Evolutionary conservation across 2,329 filamentous ascomycete species (phyloP), one percentile per base, ranked within the genome.

Genomic region (Hypoxylon sp.): DNA sequence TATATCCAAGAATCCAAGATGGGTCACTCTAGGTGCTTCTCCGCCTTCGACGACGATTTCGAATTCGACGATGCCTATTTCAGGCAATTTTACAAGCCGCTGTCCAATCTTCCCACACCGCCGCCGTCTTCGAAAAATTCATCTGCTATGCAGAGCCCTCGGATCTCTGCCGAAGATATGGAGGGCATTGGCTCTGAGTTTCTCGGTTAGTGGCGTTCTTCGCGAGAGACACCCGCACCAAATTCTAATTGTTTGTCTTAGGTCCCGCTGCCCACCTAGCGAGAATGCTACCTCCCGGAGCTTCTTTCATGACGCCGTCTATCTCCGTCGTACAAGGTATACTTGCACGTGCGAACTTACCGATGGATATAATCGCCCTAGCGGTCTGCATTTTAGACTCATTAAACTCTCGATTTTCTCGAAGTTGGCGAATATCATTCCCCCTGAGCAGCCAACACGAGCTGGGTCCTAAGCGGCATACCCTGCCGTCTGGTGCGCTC

Each of bases 371-470:
- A 23, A 82, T 91, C 50, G 89, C 89, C 48, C 81, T 91, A 38
- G 89, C 88, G 36, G 88, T 89, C 41, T 90, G 88, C 81, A 87
- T 91, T 53, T 83, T 91, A 71, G 89, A 91, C 75, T 89, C 88
- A 43, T 82, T 91, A 68, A 85, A 87, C 77, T 83, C 84, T 51
- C 86, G 85, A 65, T 91, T 91, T 76, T 86, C 88, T 50, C 84
- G 87, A 34, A 83, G 80, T 63, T 91, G 89, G 89, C 86, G 89
- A 21, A 81, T 87, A 61, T 82, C 83, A 2, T 89, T 87, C 71
- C 88, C 89, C 0, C 79, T 89, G 17, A 73, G 74, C 23, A 68
- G 76, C 66, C 68, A 69, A 28, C 69, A 64, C 41, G 65, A 72
- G 28, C 60, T 67, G 48, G 55, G 66, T 10, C 70, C 72, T 43